A percentile compares a stretch with the other conserved stretches of the same genome.
These are phyloP conservation scores for Sphaerosporella brunnea DNA, from an alignment of 495 filamentous ascomycete species.

Conservation along the genomic window DNA sequence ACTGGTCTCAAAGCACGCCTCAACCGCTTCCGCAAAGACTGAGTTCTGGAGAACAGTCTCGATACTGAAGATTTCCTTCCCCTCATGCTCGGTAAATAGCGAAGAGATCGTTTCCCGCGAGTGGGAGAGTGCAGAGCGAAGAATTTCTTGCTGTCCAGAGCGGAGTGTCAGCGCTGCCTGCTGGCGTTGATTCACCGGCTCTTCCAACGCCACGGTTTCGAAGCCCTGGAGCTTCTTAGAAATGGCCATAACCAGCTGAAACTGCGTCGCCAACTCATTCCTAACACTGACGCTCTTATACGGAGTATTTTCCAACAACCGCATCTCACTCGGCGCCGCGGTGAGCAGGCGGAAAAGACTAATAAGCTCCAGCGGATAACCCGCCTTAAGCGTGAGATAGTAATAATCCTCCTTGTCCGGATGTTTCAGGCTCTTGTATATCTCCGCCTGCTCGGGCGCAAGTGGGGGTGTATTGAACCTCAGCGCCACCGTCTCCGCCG, in stretches of 20 bases:
- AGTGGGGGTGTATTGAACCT: constrained; percentile 21
- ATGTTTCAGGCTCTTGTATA: constrained; percentile 5
- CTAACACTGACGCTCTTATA: constrained; percentile 6
- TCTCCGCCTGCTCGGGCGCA: constrained; percentile 5
- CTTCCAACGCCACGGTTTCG: background rate
- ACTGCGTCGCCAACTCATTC: constrained; percentile 16
- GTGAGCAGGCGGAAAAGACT: constrained; percentile 19
- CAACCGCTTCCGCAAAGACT: constrained; percentile 9
- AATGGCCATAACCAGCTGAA: constrained; percentile 16
- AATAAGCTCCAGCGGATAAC: constrained; percentile 7
- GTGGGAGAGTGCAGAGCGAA: constrained; percentile 11
- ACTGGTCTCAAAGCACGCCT: constrained; percentile 12
- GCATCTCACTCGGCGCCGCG: constrained; percentile 11
- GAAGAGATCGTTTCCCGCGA: constrained; percentile 1
- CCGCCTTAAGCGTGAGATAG: constrained; percentile 10
- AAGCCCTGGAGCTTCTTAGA: constrained; percentile 8
- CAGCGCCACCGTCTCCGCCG: constrained; percentile 29
- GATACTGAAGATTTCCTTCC: constrained; percentile 4
- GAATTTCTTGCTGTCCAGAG: constrained; percentile 12
- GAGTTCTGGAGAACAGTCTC: background rate
- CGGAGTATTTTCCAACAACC: constrained; percentile 6
- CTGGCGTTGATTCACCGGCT: constrained; percentile 6
- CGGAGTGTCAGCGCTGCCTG: constrained; percentile 12
- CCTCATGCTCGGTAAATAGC: background rate
- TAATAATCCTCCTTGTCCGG: constrained; percentile 8